These are phyloP conservation scores for Thielaviopsis musarum DNA, from an alignment of 2,329 filamentous ascomycete genomes.

Conservation along the genomic window DNA sequence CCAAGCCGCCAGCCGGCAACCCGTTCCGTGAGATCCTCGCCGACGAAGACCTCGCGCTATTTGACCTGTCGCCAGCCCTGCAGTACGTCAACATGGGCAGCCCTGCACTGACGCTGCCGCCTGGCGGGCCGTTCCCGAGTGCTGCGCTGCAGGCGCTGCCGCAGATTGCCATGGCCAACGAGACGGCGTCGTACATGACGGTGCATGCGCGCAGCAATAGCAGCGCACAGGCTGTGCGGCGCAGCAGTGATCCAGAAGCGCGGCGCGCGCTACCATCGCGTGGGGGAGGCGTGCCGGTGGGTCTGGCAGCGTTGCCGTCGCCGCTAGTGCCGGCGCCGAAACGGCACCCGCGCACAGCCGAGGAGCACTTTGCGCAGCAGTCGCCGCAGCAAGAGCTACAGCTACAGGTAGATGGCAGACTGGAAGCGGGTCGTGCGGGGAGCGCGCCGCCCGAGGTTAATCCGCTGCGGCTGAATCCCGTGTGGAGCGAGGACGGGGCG, in stretches of 20 bases:
- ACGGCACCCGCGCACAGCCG: background rate
- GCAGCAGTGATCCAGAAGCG: background rate
- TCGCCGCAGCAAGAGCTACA: background rate
- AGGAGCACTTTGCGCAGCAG: background rate
- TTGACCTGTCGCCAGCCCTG: slow-evolving; percentile 1
- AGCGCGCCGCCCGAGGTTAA: background rate
- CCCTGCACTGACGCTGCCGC: slow-evolving; percentile 2
- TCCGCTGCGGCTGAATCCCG: slow-evolving; percentile 6
- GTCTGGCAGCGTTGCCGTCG: background rate
- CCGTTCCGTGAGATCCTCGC: slow-evolving; percentile 8
- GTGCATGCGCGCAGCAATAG: background rate
- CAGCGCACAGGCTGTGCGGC: background rate
- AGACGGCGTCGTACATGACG: slow-evolving; percentile 10
- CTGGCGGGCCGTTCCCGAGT: slow-evolving; percentile 2
- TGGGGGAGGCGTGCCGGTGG: background rate
- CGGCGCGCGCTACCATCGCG: no score
- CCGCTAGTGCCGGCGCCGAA: slow-evolving; percentile 1
- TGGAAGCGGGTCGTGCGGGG: no score
- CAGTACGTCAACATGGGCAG: slow-evolving; percentile 2
- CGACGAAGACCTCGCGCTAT: slow-evolving; percentile 10
- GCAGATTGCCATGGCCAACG: slow-evolving; percentile 4
- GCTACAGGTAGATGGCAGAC: background rate
- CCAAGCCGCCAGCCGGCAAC: background rate
- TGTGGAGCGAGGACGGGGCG: slow-evolving; percentile 7
- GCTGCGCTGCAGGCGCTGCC: background rate